Evolutionary conservation across 108 stramenopile species (phyloP).

Genomic region (Thalassiosira profunda): DNA sequence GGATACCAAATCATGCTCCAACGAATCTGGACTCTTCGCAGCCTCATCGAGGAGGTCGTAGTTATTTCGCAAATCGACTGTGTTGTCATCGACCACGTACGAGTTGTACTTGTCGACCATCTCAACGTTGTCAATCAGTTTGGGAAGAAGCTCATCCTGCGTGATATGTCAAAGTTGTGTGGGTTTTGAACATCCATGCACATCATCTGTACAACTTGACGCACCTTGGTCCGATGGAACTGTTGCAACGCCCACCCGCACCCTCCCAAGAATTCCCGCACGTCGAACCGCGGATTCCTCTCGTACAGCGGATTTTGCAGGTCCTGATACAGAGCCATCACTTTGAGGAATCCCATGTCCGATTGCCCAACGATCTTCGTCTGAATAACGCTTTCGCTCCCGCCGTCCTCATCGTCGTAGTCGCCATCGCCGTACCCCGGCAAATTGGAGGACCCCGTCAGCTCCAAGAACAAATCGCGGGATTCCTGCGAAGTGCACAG

Average conservation of each 20-base stretch:
- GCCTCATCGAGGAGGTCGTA: conserved; percentile 27
- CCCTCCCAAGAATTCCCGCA: conserved; percentile 67
- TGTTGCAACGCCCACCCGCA: conserved; percentile 73
- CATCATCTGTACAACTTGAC: too few species aligned
- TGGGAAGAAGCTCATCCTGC: conserved; percentile 11
- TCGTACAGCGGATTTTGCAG: conserved; percentile 62
- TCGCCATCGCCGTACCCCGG: background rate
- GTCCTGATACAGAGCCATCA: conserved; percentile 70
- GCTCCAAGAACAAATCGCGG: conserved; percentile 33
- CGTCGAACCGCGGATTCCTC: conserved; percentile 56
- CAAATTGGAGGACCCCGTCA: background rate
- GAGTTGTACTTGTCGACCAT: background rate
- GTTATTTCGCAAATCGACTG: conserved; percentile 1
- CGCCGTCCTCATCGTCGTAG: conserved; percentile 3
- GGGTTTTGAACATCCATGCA: too few species aligned
- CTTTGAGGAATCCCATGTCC: conserved; percentile 58
- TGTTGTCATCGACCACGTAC: background rate
- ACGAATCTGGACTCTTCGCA: conserved; percentile 21
- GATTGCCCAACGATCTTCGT: conserved; percentile 65
- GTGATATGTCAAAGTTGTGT: too few species aligned
- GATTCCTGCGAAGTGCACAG: conserved; percentile 30
- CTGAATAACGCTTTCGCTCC: conserved; percentile 64
- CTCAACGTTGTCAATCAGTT: background rate
- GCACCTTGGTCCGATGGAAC: too few species aligned
- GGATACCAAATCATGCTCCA: conserved; percentile 12